phyloP scores from a whole-genome alignment of 345 rosid species.

The Turnera subulata region DNA sequence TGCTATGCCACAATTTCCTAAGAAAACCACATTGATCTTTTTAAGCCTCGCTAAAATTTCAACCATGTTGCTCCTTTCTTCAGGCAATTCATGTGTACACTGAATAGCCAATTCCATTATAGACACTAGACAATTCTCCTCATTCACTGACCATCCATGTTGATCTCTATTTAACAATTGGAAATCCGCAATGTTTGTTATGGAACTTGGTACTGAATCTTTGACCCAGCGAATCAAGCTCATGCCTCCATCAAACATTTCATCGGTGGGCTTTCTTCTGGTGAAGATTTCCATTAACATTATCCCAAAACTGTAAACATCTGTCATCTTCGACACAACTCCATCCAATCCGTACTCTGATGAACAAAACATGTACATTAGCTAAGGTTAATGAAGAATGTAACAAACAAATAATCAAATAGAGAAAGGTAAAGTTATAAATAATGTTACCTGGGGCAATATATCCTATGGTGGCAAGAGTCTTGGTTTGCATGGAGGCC shows the following conservation, averaged over 20 bases:
- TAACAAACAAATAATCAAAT: too few relatives aligned
- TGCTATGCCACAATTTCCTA: too few relatives aligned
- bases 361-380: neutral
- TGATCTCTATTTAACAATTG: neutral
- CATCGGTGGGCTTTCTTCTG: neutral
- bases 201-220: neutral
- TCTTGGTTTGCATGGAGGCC: neutral
- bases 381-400: too few relatives aligned
- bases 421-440: neutral
- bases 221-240: neutral
- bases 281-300: neutral
- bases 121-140: neutral
- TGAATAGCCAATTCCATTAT: neutral
- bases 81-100: conserved; percentile 5
- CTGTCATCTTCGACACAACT: neutral
- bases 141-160: neutral
- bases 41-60: conserved; percentile 6
- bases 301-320: neutral
- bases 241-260: conserved; percentile 2
- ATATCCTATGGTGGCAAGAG: neutral
- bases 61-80: conserved; percentile 5
- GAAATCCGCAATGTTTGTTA: neutral
- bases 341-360: neutral
- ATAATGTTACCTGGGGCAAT: neutral
- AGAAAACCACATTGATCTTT: neutral